These are phyloP conservation scores for Corinectria fuckeliana DNA, from an alignment of 2,329 filamentous ascomycete species.

Conservation along the genomic window DNA sequence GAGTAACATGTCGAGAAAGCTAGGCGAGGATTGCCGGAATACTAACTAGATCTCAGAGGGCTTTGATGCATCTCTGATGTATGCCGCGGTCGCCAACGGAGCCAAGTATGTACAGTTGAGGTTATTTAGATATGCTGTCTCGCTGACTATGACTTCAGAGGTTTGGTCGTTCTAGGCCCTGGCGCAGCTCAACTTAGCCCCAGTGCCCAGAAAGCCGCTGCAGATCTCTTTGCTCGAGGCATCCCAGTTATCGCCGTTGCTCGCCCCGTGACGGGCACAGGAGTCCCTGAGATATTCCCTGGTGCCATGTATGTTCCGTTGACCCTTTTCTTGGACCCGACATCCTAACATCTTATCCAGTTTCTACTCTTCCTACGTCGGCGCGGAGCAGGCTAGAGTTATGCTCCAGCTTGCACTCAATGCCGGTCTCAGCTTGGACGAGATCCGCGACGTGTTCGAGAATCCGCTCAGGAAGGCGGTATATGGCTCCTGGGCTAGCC, in stretches of 20 bases:
- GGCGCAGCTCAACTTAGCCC: slow-evolving; percentile 39
- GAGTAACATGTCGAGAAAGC: slow-evolving; percentile 6
- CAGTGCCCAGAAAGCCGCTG: slow-evolving; percentile 34
- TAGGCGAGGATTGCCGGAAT: background rate
- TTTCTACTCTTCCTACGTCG: slow-evolving; percentile 39
- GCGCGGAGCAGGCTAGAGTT: slow-evolving; percentile 40
- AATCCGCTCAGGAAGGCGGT: slow-evolving; percentile 19
- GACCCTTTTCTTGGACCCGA: background rate
- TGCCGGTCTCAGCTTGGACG: slow-evolving; percentile 37
- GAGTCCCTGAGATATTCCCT: slow-evolving; percentile 29
- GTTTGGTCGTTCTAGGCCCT: slow-evolving; percentile 41
- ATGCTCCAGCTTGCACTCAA: slow-evolving; percentile 43
- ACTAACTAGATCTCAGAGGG: slow-evolving; percentile 35
- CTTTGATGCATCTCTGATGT: slow-evolving; percentile 40
- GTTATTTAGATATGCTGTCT: too few relatives aligned
- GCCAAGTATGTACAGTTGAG: slow-evolving; percentile 29
- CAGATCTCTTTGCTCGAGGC: slow-evolving; percentile 36
- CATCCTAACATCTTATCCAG: slow-evolving; percentile 5
- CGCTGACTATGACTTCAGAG: slow-evolving; percentile 14
- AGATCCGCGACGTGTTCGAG: slow-evolving; percentile 41
- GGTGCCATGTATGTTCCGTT: slow-evolving; percentile 18
- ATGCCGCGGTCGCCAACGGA: slow-evolving; percentile 41
- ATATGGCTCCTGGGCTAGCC: slow-evolving; percentile 3
- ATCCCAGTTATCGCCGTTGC: slow-evolving; percentile 40
- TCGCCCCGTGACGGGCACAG: slow-evolving; percentile 38